Percentiles rank a stretch among this genome's conserved stretches.
Conservation (phyloP, 2,329 filamentous ascomycete genomes). For the Aureobasidium subglaciale region DNA sequence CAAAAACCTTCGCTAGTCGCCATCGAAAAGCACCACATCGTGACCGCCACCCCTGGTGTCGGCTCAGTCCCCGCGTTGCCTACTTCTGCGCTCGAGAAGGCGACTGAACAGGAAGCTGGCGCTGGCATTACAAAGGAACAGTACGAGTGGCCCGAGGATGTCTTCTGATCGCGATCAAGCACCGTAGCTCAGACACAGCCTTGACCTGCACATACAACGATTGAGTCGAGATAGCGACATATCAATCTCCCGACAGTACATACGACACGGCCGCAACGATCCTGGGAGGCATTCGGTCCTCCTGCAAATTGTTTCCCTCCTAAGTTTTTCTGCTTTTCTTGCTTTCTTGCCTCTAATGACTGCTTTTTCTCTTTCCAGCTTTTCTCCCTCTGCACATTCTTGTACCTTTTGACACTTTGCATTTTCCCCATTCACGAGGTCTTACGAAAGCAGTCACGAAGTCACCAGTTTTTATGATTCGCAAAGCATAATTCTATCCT, state of each 20-base stretch:
- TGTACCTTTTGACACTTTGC: neutral
- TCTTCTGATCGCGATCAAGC: constrained; percentile 22
- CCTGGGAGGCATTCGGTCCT: neutral
- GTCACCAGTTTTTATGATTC: too few species aligned
- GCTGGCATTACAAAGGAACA: constrained; percentile 10
- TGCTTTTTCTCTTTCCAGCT: neutral
- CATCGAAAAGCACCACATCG: constrained; percentile 16
- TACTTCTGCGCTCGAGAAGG: constrained; percentile 12
- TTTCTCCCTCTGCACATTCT: neutral
- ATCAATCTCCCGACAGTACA: neutral
- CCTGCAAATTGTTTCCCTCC: neutral
- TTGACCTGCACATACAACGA: neutral
- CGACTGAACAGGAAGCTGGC: neutral
- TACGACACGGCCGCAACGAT: neutral
- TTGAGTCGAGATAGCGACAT: too few species aligned
- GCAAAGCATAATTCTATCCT: too few species aligned
- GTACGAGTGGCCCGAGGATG: constrained; percentile 31
- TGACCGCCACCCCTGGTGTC: constrained; percentile 20
- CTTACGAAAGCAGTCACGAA: neutral
- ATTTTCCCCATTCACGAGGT: neutral
- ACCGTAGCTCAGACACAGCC: neutral
- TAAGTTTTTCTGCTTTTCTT: neutral
- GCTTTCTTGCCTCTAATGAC: neutral
- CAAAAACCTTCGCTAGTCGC: constrained; percentile 19
- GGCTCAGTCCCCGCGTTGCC: constrained; percentile 12